Evolutionary conservation across 2,329 filamentous ascomycete genomes (phyloP).

Genomic region (Colletotrichum coccodes): DNA sequence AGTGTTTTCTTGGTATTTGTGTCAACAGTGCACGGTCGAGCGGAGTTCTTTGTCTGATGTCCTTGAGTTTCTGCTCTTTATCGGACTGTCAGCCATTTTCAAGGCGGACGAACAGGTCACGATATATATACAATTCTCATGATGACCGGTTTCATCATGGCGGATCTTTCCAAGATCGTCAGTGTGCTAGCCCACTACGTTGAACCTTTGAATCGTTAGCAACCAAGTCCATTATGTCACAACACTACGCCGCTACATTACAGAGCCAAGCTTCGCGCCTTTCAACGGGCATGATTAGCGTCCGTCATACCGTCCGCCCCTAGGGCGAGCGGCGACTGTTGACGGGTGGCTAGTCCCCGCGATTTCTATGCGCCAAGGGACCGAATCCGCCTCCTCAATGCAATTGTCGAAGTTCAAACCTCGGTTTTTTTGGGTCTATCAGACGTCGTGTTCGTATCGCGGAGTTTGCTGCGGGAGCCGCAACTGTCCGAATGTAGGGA

Average conservation of each 20-base stretch:
- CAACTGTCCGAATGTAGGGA: neutral
- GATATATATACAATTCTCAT: neutral
- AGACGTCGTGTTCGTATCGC: constrained; percentile 18
- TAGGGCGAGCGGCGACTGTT: neutral
- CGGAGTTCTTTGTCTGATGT: neutral
- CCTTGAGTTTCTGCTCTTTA: neutral
- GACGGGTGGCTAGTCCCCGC: neutral
- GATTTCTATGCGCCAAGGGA: neutral
- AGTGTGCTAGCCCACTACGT: neutral
- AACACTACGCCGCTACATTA: neutral
- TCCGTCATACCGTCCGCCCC: neutral
- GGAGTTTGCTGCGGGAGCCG: constrained; percentile 1
- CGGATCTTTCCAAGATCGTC: neutral
- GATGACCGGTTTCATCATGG: neutral
- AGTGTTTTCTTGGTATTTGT: neutral
- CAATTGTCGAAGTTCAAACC: neutral
- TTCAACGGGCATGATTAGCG: neutral
- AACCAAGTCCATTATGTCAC: neutral
- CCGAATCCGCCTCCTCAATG: neutral
- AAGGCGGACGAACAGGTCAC: neutral
- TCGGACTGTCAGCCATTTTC: neutral
- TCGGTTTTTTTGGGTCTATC: neutral
- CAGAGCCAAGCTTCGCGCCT: neutral
- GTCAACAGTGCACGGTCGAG: neutral
- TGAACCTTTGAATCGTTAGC: neutral